These are phyloP conservation scores for Iodosphaeria phyllophila DNA, from an alignment of 2,329 filamentous ascomycete genomes.

Conservation along the genomic window DNA sequence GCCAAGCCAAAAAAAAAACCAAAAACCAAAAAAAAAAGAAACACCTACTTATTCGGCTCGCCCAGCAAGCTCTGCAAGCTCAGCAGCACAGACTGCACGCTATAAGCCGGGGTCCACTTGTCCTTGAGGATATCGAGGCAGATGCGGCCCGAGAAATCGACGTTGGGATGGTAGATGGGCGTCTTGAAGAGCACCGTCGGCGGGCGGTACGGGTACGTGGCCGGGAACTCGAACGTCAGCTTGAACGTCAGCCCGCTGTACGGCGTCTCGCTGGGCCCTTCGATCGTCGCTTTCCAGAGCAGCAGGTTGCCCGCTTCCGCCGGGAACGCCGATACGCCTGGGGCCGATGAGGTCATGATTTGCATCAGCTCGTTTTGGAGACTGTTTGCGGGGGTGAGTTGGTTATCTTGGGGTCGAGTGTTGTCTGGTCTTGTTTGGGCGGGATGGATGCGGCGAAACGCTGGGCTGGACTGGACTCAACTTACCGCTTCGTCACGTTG, in stretches of 20 bases:
- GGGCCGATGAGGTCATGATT: slow-evolving; percentile 87
- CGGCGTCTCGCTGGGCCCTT: slow-evolving; percentile 77
- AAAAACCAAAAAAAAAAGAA: neutral
- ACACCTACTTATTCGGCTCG: slow-evolving; percentile 91
- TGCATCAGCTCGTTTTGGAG: slow-evolving; percentile 96
- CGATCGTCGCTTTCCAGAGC: slow-evolving; percentile 85
- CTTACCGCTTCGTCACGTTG: slow-evolving; percentile 2
- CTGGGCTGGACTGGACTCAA: slow-evolving; percentile 1
- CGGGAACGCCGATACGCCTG: slow-evolving; percentile 89
- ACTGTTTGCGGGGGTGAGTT: no score
- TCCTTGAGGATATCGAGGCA: slow-evolving; percentile 97
- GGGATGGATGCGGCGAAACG: slow-evolving; percentile 1
- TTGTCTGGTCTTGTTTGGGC: neutral
- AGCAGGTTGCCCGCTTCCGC: slow-evolving; percentile 78
- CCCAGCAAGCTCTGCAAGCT: slow-evolving; percentile 90
- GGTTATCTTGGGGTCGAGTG: no score
- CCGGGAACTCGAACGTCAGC: slow-evolving; percentile 76
- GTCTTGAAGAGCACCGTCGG: slow-evolving; percentile 94
- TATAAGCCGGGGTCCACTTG: slow-evolving; percentile 97
- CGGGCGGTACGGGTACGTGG: slow-evolving; percentile 82
- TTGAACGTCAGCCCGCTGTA: slow-evolving; percentile 82
- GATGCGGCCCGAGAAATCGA: slow-evolving; percentile 93
- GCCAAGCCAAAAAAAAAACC: neutral
- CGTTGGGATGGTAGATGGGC: slow-evolving; percentile 96
- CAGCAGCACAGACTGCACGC: slow-evolving; percentile 80